Base-by-base conservation (phyloP, 495 filamentous ascomycete genomes). In the Neurospora tetraspora region DNA sequence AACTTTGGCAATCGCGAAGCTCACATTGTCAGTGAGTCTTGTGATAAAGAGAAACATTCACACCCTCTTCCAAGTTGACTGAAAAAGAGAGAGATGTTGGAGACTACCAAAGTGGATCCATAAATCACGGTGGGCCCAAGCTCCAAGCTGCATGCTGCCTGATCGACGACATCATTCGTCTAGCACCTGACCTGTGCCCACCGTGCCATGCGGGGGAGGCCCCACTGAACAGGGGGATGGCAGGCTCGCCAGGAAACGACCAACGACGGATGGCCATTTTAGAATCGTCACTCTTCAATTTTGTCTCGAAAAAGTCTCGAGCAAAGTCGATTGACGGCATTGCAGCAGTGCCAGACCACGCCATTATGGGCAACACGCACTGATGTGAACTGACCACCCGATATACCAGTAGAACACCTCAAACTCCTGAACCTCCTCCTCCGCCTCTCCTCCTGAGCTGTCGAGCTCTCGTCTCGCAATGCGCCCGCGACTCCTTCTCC, bases 401-500 rank as follows among this genome's bases (percentile, higher is more conserved):
- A 34, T 65, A 8, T 65, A 16, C 12, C 27, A 34, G 6, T 18
- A 61, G 47, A 27, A 27, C 10, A 59, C 20, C 47, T 27, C 47
- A 14, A 18, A 16, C 12, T 14, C 5, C 53, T 2, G 53, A 31
- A 27, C 27, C 53, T 16, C 53, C 53, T 34, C 14, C 27, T 65
- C 53, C 27, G 14, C 53, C 53, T 65, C 53, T 61, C 53, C 23
- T 61, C 27, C 27, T 5, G 53, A 65, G 53, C 27, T 65, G 14
- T 34, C 27, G 47, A 14, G 20, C 47, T 59, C 12, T 12, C 27
- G 6, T 16, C 14, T 65, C 53, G 53, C 53, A 47, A 81, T 81
- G 80, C 76, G 74, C 34, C 71, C 76, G 3, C 78, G 77, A 37
- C 69, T 76, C 71, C 42, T 75, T 23, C 69, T 76, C 61, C 72